A percentile compares a stretch with the other conserved stretches of the same genome.
phyloP scores from a whole-genome alignment of 1,284 basidiomycete genomes.

The Volvariella volvacea region DNA sequence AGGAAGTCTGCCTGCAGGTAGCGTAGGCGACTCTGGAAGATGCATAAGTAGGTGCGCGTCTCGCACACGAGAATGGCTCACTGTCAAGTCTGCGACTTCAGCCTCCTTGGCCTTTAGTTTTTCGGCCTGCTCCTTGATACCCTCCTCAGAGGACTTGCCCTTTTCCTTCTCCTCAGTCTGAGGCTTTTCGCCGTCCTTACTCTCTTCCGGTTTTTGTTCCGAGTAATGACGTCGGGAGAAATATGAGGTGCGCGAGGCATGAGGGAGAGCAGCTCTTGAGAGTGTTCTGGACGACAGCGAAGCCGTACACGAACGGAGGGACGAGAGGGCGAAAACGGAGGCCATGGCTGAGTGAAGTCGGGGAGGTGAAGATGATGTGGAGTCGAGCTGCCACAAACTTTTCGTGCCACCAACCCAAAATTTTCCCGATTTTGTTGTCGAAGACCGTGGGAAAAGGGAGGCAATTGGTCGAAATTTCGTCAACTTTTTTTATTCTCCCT shows the following conservation, averaged over 20 bases:
- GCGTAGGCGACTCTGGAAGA: conserved; percentile 66
- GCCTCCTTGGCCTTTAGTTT: conserved; percentile 69
- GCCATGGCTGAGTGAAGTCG: conserved; percentile 33
- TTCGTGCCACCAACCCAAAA: conserved; percentile 4
- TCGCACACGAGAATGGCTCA: conserved; percentile 29
- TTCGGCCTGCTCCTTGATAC: conserved; percentile 30
- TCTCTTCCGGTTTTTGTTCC: conserved; percentile 34
- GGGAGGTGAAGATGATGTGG: conserved; percentile 5
- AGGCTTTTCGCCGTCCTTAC: conserved; percentile 19
- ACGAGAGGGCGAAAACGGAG: conserved; percentile 39
- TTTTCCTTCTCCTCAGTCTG: conserved; percentile 16
- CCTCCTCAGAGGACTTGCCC: conserved; percentile 16
- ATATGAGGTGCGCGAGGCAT: conserved; percentile 10
- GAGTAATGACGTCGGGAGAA: conserved; percentile 41
- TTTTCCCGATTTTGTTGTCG: conserved; percentile 15
- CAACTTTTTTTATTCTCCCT: not conserved
- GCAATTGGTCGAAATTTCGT: not conserved
- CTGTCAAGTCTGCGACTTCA: conserved; percentile 70
- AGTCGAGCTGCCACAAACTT: conserved; percentile 10
- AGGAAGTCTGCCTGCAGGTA: conserved; percentile 93
- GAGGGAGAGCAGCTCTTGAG: conserved; percentile 28
- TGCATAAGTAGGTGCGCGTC: conserved; percentile 4
- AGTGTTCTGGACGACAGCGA: conserved; percentile 42
- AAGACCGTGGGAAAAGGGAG: conserved; percentile 13
- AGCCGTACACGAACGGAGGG: conserved; percentile 51